Base-by-base conservation (phyloP, 2,329 filamentous ascomycete genomes). In the Calonectria hawksworthii region DNA sequence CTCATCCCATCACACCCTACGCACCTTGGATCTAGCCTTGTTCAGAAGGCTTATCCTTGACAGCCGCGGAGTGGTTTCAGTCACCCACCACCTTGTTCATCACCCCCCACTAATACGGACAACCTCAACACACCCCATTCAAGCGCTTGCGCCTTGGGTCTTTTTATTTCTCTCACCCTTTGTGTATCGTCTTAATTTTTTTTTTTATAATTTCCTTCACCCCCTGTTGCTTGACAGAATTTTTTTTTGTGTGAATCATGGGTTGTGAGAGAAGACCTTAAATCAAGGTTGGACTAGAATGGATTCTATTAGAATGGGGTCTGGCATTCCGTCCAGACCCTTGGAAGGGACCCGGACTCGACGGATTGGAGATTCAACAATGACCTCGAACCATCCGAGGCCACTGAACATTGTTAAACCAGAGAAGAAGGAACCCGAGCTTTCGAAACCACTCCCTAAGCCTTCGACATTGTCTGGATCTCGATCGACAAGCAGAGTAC, bases 271-370 rank as follows among this genome's bases (percentile, higher is more conserved):
- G 68, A 76, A 63, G 72, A 71, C 73, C 73, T 70, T 80, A 74
- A 81, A 38, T 61, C 56, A 61, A 82, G 78, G 77, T 81, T 80
- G 83, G 82, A 81, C 13, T 80, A 74, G 86, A 73, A 89, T 89
- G 87, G 86, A 86, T 83, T 86, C 86, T 80, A 82, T 84, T 70
- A 84, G 83, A 80, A 82, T 82, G 75, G 84, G 84, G 71, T 85
- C 84, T 77, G 85, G 87, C 72, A 82, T 87, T 65, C 86, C 85
- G 16, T 79, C 84, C 73, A 84, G 86, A 74, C 84, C 86, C 77
- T 82, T 82, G 47, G 86, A 88, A 63, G 81, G 83, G 66, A 77
- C 81, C 77, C 80, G 83, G 72, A 77, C 81, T 13, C 80, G 81
- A 72, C 81, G 77, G 65, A 75, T 76, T 54, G 78, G 79, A 51